Percentiles rank a stretch among this genome's conserved stretches.
Conservation (phyloP, 1,284 basidiomycete genomes). For the Ustilago shanxiensis region DNA sequence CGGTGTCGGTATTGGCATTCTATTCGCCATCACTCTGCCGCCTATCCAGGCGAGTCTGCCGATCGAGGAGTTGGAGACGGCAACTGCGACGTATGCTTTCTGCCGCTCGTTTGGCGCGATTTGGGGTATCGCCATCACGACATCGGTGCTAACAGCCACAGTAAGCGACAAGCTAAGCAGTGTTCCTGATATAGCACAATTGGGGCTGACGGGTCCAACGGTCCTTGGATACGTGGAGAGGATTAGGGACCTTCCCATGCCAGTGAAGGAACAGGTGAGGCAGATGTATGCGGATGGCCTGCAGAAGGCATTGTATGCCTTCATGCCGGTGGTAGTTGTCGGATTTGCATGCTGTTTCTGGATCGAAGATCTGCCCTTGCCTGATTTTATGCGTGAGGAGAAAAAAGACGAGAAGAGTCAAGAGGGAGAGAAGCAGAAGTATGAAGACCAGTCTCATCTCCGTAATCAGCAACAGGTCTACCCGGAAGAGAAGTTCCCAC, state of each 20-base stretch:
- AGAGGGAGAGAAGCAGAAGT: not conserved
- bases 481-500: not conserved
- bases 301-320: conserved; percentile 39
- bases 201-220: conserved; percentile 47
- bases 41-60: conserved; percentile 56
- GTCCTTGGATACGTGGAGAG: conserved; percentile 49
- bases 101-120: conserved; percentile 55
- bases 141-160: conserved; percentile 45
- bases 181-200: conserved; percentile 34
- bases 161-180: conserved; percentile 34
- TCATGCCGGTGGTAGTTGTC: conserved; percentile 46
- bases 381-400: conserved; percentile 39
- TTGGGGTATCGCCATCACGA: conserved; percentile 59
- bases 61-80: conserved; percentile 53
- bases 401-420: not conserved
- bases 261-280: conserved; percentile 33
- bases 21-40: conserved; percentile 57
- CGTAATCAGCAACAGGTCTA: not conserved
- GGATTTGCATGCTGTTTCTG: conserved; percentile 47
- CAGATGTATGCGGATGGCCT: conserved; percentile 50
- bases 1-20: conserved; percentile 49
- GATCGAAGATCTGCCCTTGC: conserved; percentile 55
- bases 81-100: conserved; percentile 57
- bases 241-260: conserved; percentile 37
- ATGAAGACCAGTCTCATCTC: conserved; percentile 4